Evolutionary conservation across 495 filamentous ascomycete genomes (phyloP).

Genomic region (Astrocystis sublimbata): DNA sequence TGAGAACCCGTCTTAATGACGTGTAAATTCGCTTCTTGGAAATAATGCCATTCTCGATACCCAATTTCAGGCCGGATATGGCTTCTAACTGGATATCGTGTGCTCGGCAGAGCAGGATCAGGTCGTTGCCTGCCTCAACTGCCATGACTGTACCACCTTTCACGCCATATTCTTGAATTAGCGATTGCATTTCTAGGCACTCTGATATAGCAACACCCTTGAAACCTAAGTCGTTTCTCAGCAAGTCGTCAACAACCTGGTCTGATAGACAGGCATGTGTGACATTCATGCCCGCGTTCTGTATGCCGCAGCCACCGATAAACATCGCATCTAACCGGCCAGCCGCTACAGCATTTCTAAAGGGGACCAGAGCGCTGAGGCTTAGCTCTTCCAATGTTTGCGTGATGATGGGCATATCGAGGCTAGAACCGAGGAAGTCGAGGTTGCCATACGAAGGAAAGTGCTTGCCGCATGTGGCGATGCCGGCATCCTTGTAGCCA

Average conservation of each 20-base stretch:
- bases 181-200: conserved; percentile 92
- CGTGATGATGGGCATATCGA: conserved; percentile 89
- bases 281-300: conserved; percentile 81
- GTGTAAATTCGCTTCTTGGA: conserved; percentile 70
- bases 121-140: conserved; percentile 86
- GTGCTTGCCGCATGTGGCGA: conserved; percentile 87
- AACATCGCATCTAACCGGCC: conserved; percentile 86
- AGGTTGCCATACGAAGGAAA: conserved; percentile 91
- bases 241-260: conserved; percentile 82
- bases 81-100: conserved; percentile 86
- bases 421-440: conserved; percentile 82
- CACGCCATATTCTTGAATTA: conserved; percentile 89
- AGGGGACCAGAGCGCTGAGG: conserved; percentile 79
- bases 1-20: conserved; percentile 71
- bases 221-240: conserved; percentile 81
- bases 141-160: conserved; percentile 92
- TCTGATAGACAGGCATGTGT: conserved; percentile 92
- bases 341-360: conserved; percentile 78
- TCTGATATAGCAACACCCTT: conserved; percentile 90
- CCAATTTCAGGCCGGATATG: conserved; percentile 78
- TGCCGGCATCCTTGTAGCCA: conserved; percentile 81
- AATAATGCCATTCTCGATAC: conserved; percentile 82
- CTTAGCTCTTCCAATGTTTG: conserved; percentile 87
- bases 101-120: conserved; percentile 80
- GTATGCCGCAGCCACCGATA: conserved; percentile 85